phyloP scores from a whole-genome alignment of 768 basidiomycete genomes.

The Tylopilus cervinicoccineus region DNA sequence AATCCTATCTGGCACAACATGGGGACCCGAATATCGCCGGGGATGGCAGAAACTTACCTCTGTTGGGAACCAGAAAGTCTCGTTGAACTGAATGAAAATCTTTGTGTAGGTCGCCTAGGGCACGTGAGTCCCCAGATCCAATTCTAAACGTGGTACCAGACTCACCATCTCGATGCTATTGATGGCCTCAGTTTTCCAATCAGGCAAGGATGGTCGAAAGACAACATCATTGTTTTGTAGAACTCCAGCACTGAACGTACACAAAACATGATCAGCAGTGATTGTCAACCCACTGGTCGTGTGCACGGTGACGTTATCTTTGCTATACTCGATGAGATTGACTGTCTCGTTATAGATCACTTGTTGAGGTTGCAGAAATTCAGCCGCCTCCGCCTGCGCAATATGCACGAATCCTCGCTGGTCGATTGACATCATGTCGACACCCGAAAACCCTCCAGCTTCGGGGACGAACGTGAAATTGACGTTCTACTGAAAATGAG shows the following conservation, averaged over 20 bases:
- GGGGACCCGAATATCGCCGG: background rate
- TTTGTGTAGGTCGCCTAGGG: conserved; percentile 58
- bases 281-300: conserved; percentile 41
- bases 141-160: background rate
- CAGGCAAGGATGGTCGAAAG: conserved; percentile 53
- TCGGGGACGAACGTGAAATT: conserved; percentile 53
- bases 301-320: conserved; percentile 46
- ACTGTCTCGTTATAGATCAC: conserved; percentile 49
- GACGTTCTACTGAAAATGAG: conserved; percentile 42
- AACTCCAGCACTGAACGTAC: conserved; percentile 69
- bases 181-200: conserved; percentile 64
- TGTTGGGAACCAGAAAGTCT: conserved; percentile 57
- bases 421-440: conserved; percentile 53
- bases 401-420: conserved; percentile 59
- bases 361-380: conserved; percentile 47
- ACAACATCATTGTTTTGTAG: conserved; percentile 58
- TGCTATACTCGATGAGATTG: conserved; percentile 41
- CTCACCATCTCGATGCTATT: conserved; percentile 57
- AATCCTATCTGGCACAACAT: conserved; percentile 34
- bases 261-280: conserved; percentile 54
- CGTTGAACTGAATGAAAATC: conserved; percentile 60
- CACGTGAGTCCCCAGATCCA: background rate
- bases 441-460: conserved; percentile 55
- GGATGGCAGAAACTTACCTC: conserved; percentile 24
- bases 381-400: conserved; percentile 51